These are phyloP conservation scores for Hemileccinum rubropunctum DNA, from an alignment of 768 basidiomycete species.

Conservation along the genomic window DNA sequence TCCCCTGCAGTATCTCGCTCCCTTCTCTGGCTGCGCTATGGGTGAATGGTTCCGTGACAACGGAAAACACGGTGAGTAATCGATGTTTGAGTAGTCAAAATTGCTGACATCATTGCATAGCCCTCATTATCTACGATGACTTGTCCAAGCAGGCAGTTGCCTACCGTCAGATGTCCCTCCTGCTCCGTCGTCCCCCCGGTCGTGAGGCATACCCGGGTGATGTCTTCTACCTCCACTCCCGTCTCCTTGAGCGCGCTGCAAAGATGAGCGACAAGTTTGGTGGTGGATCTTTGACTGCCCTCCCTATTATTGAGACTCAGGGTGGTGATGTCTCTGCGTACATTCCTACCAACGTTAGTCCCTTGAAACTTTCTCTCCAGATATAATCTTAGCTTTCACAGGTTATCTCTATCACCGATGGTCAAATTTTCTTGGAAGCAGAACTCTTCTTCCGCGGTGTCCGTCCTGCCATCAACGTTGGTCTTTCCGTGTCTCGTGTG, in stretches of 20 bases:
- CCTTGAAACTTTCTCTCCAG: neutral
- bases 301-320: conserved; percentile 99
- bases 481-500: conserved; percentile 99
- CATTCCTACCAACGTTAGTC: conserved; percentile 85
- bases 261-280: conserved; percentile 99
- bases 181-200: conserved; percentile 99
- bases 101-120: conserved; percentile 35
- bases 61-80: conserved; percentile 89
- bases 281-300: conserved; percentile 96
- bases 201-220: conserved; percentile 99
- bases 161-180: conserved; percentile 99
- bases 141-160: conserved; percentile 99
- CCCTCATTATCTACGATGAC: conserved; percentile 99
- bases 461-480: conserved; percentile 99
- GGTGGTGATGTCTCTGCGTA: conserved; percentile 99
- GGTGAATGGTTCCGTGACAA: conserved; percentile 99
- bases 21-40: conserved; percentile 99
- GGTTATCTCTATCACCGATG: conserved; percentile 99
- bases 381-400: conserved; percentile 28
- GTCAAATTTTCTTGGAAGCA: conserved; percentile 99
- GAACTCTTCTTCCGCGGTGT: conserved; percentile 99
- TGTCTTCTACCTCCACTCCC: conserved; percentile 99
- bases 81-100: neutral
- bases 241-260: conserved; percentile 99
- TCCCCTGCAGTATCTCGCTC: conserved; percentile 98